Evolutionary conservation across 768 basidiomycete genomes (phyloP).

Genomic region (Amanita subjunquillea): DNA sequence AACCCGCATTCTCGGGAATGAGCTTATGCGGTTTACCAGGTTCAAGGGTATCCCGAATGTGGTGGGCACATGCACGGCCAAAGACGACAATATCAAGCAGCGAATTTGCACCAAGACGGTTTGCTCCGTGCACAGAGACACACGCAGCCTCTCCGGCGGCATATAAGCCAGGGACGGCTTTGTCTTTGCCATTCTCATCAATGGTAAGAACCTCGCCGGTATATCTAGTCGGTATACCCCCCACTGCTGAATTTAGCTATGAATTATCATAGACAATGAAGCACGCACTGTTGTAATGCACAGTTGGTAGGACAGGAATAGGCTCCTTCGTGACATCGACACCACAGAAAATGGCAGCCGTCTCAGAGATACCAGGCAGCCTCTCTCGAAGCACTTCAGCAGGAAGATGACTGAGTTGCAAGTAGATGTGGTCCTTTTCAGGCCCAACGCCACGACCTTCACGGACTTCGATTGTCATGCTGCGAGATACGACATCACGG

Average conservation of each 20-base stretch:
- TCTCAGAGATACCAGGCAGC: slow-evolving; percentile 98
- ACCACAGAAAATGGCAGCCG: slow-evolving; percentile 96
- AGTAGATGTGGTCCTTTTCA: slow-evolving; percentile 93
- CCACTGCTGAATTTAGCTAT: slow-evolving; percentile 48
- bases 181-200: slow-evolving; percentile 85
- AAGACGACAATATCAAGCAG: slow-evolving; percentile 98
- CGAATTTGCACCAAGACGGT: slow-evolving; percentile 98
- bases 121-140: slow-evolving; percentile 98
- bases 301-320: slow-evolving; percentile 96
- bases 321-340: slow-evolving; percentile 99
- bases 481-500: slow-evolving; percentile 97
- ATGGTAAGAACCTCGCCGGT: slow-evolving; percentile 93
- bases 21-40: slow-evolving; percentile 88
- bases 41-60: slow-evolving; percentile 84
- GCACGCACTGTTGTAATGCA: slow-evolving; percentile 93
- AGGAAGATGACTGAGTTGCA: slow-evolving; percentile 96
- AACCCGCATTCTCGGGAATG: slow-evolving; percentile 79
- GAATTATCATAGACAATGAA: neutral
- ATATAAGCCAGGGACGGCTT: slow-evolving; percentile 92
- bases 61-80: slow-evolving; percentile 97
- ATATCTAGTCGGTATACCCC: slow-evolving; percentile 97
- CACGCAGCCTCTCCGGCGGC: slow-evolving; percentile 99
- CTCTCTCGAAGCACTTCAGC: slow-evolving; percentile 93
- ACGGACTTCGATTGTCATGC: slow-evolving; percentile 97
- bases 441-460: slow-evolving; percentile 99